Conservation (phyloP, 2,329 filamentous ascomycete genomes). For the Cytospora schulzeri region DNA sequence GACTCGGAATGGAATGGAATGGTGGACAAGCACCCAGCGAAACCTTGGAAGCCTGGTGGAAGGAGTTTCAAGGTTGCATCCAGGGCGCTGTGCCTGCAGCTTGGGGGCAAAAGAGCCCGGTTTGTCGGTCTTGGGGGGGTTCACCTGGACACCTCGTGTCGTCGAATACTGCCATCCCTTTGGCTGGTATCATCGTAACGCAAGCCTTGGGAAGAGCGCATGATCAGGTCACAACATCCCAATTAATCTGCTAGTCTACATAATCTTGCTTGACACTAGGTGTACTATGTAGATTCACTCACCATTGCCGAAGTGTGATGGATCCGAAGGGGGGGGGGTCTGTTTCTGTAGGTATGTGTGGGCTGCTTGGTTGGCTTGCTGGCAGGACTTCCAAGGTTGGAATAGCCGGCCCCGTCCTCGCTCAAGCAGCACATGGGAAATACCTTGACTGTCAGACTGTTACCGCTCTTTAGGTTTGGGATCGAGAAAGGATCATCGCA, state of each 20-base stretch:
- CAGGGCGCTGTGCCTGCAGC: background rate
- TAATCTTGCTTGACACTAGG: too few relatives aligned
- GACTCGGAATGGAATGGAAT: background rate
- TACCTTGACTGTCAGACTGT: background rate
- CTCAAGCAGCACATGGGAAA: background rate
- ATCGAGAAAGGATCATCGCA: background rate
- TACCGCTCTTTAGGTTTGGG: background rate
- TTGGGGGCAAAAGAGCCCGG: background rate
- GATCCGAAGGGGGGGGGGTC: background rate
- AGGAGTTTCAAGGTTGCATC: background rate
- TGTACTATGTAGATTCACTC: too few relatives aligned
- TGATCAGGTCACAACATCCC: conserved; percentile 20
- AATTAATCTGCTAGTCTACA: background rate
- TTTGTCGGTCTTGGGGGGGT: background rate
- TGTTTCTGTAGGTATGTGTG: too few relatives aligned
- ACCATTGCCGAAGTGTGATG: background rate
- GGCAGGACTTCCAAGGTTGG: background rate
- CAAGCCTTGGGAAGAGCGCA: conserved; percentile 13
- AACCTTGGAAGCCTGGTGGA: background rate
- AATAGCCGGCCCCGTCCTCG: too few relatives aligned
- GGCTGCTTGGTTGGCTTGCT: too few relatives aligned
- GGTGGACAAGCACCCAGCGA: background rate
- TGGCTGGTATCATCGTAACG: conserved; percentile 12
- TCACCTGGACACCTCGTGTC: background rate
- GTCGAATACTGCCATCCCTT: conserved; percentile 11